phyloP scores from a whole-genome alignment of 1,139 yeast genomes.

The Spathaspora sp. region DNA sequence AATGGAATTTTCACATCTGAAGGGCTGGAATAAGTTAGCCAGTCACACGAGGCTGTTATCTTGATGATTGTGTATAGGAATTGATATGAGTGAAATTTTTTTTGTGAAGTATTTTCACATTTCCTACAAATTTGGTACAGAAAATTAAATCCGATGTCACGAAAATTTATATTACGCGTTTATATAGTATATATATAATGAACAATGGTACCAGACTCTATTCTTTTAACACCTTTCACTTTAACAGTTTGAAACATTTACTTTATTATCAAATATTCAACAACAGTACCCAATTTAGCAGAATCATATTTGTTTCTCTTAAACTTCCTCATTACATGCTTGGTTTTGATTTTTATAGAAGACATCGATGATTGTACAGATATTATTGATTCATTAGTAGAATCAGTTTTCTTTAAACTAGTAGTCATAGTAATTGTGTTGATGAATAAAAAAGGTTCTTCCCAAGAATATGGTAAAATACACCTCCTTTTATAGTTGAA shows the following conservation, averaged over 20 bases:
- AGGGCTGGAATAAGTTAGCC: neutral
- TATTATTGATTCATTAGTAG: constrained; percentile 10
- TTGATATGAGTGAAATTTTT: no score
- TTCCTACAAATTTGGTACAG: no score
- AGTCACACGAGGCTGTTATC: neutral
- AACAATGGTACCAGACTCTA: no score
- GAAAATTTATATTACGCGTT: neutral
- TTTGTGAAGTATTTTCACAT: no score
- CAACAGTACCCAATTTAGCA: constrained; percentile 4
- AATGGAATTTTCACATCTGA: no score
- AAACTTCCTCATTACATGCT: neutral
- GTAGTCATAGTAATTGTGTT: constrained; percentile 7
- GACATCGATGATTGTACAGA: constrained; percentile 13
- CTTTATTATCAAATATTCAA: constrained; percentile 8
- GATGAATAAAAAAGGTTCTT: neutral
- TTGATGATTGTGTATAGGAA: neutral
- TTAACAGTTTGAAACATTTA: no score
- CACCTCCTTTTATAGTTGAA: neutral
- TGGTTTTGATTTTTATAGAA: constrained; percentile 10
- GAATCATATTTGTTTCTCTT: neutral
- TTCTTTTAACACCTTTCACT: no score
- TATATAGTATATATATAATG: neutral
- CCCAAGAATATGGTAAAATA: neutral
- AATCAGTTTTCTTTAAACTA: constrained; percentile 11
- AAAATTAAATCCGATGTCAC: neutral